phyloP scores from a whole-genome alignment of 1,284 basidiomycete species.

The Coniferiporia weirii region DNA sequence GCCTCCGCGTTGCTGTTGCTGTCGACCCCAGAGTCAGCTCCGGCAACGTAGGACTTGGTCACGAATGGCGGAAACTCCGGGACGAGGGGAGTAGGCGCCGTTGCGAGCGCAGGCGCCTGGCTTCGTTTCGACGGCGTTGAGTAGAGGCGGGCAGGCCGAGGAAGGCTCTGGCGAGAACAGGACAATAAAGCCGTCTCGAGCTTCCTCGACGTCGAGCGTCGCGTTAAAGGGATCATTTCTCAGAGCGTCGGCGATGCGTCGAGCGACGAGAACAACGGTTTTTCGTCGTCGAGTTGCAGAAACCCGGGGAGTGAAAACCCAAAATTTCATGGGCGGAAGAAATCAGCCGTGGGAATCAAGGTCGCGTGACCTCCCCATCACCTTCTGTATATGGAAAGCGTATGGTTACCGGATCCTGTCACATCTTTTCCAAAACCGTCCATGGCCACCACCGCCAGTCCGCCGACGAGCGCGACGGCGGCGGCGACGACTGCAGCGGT shows the following conservation, averaged over 20 bases:
- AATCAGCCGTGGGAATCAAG: background rate
- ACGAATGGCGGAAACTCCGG: conserved; percentile 39
- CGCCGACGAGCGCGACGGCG: background rate
- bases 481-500: background rate
- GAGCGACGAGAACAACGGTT: conserved; percentile 4
- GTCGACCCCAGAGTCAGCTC: conserved; percentile 3
- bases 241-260: background rate
- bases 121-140: conserved; percentile 52
- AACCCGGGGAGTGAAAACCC: background rate
- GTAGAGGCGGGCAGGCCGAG: conserved; percentile 61
- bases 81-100: conserved; percentile 31
- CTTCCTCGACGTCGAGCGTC: conserved; percentile 37
- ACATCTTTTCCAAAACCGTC: background rate
- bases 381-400: background rate
- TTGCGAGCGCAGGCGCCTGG: conserved; percentile 48
- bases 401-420: background rate
- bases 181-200: conserved; percentile 59
- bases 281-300: background rate
- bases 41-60: conserved; percentile 19
- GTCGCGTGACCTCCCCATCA: background rate
- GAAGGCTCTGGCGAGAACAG: conserved; percentile 59
- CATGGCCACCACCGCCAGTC: background rate
- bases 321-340: background rate
- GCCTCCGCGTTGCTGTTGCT: background rate
- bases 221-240: conserved; percentile 32